Evolutionary conservation across 768 basidiomycete species (phyloP).

Genomic region (Suillus bovinus): DNA sequence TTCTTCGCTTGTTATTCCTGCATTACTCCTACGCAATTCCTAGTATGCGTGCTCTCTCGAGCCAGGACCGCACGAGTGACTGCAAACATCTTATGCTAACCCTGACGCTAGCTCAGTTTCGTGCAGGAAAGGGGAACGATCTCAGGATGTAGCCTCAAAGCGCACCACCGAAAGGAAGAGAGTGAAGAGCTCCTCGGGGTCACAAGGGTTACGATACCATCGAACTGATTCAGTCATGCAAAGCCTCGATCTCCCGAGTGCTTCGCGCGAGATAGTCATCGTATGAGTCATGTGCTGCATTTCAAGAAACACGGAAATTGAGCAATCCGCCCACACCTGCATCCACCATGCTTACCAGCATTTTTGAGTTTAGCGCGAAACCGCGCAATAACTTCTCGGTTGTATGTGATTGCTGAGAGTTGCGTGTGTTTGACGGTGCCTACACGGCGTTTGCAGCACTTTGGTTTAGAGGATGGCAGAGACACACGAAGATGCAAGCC

Average conservation of each 20-base stretch:
- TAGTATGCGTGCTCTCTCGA: not conserved
- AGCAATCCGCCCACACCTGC: not conserved
- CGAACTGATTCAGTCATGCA: constrained; percentile 53
- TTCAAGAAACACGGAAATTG: not conserved
- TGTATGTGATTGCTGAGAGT: constrained; percentile 68
- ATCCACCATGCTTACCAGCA: constrained; percentile 41
- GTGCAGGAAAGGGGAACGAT: not conserved
- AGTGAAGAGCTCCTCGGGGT: not conserved
- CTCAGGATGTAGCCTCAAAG: not conserved
- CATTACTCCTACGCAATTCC: not conserved
- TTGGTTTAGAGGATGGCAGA: not conserved
- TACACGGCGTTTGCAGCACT: constrained; percentile 27
- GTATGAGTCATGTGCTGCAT: constrained; percentile 56
- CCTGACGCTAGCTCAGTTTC: not conserved
- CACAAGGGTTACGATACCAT: not conserved
- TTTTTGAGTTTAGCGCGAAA: constrained; percentile 56
- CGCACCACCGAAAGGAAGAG: not conserved
- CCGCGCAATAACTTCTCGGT: constrained; percentile 68
- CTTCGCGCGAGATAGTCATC: constrained; percentile 58
- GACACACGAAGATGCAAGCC: not conserved
- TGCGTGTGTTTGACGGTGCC: constrained; percentile 90
- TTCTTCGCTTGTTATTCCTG: not conserved
- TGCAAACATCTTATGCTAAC: not conserved
- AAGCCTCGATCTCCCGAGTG: constrained; percentile 58
- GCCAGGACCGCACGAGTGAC: not conserved